Evolutionary conservation across 108 stramenopile genomes (phyloP).

Genomic region (Pseudonitzschia multiseries): DNA sequence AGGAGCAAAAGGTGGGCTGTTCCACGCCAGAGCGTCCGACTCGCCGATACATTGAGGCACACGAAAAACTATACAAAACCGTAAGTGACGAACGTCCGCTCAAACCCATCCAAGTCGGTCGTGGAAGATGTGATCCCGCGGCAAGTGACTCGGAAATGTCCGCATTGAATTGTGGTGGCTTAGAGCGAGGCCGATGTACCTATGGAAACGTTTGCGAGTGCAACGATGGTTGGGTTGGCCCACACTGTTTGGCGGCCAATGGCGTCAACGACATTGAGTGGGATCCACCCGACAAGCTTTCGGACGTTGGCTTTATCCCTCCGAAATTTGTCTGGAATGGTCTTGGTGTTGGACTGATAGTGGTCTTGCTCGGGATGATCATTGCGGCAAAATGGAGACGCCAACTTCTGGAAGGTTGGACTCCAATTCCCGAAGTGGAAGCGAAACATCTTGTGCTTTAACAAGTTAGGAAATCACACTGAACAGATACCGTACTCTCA

Average conservation of each 20-base stretch:
- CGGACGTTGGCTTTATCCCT: conserved; percentile 71
- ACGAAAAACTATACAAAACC: conserved; percentile 76
- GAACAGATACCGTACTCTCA: neutral
- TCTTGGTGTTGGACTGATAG: conserved; percentile 29
- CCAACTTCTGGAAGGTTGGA: conserved; percentile 55
- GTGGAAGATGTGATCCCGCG: conserved; percentile 55
- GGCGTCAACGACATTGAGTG: conserved; percentile 70
- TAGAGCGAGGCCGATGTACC: conserved; percentile 57
- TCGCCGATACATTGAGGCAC: conserved; percentile 86
- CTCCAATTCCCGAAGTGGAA: conserved; percentile 48
- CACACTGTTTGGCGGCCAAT: conserved; percentile 68
- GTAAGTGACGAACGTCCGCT: conserved; percentile 62
- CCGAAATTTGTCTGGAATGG: conserved; percentile 35
- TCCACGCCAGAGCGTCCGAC: conserved; percentile 88
- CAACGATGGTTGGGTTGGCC: conserved; percentile 75
- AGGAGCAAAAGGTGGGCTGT: conserved; percentile 87
- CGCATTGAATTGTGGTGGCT: conserved; percentile 64
- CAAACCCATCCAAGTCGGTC: conserved; percentile 70
- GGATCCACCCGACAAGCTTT: conserved; percentile 66
- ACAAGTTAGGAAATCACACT: neutral
- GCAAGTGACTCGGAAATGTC: conserved; percentile 22
- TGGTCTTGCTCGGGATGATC: conserved; percentile 24
- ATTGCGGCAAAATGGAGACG: conserved; percentile 28
- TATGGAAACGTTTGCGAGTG: conserved; percentile 67
- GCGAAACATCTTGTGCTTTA: neutral